phyloP scores from a whole-genome alignment of 2,329 filamentous ascomycete genomes.

The Purpureocillium lavendulum region DNA sequence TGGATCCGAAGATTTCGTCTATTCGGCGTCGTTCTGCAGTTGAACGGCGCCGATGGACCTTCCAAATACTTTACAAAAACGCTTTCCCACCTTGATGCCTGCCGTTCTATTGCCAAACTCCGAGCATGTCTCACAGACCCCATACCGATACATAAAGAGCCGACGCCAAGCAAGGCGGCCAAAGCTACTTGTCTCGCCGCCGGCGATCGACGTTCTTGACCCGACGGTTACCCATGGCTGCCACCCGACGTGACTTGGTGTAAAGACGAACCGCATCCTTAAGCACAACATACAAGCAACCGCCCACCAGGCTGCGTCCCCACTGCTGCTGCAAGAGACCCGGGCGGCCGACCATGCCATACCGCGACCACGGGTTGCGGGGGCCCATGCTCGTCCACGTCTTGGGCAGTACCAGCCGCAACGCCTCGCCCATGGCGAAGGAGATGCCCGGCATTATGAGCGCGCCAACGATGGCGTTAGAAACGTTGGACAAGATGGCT shows the following conservation, averaged over 20 bases:
- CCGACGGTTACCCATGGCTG: conserved; percentile 44
- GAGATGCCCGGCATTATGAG: conserved; percentile 78
- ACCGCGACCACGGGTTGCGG: conserved; percentile 13
- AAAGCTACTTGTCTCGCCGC: conserved; percentile 10
- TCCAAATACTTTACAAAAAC: no score
- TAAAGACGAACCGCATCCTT: conserved; percentile 60
- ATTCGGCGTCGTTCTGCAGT: no score
- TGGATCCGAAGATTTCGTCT: no score
- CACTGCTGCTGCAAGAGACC: conserved; percentile 76
- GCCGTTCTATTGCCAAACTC: no score
- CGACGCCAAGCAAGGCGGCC: background rate
- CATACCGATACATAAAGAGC: background rate
- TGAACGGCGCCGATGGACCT: no score
- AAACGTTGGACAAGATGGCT: conserved; percentile 30
- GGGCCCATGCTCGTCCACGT: conserved; percentile 49
- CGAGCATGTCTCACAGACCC: no score
- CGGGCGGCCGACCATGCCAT: conserved; percentile 29
- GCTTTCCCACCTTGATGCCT: no score
- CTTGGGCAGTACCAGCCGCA: conserved; percentile 60
- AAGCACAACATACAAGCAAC: conserved; percentile 78
- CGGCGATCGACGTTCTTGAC: conserved; percentile 42
- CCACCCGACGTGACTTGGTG: conserved; percentile 53
- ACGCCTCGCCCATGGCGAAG: conserved; percentile 65
- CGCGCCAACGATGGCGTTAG: conserved; percentile 42
- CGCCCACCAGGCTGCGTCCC: conserved; percentile 83